Evolutionary conservation across 2,329 filamentous ascomycete genomes (phyloP), one percentile per base, ranked within the genome.

Genomic region (Sphaerulina vaccinii): DNA sequence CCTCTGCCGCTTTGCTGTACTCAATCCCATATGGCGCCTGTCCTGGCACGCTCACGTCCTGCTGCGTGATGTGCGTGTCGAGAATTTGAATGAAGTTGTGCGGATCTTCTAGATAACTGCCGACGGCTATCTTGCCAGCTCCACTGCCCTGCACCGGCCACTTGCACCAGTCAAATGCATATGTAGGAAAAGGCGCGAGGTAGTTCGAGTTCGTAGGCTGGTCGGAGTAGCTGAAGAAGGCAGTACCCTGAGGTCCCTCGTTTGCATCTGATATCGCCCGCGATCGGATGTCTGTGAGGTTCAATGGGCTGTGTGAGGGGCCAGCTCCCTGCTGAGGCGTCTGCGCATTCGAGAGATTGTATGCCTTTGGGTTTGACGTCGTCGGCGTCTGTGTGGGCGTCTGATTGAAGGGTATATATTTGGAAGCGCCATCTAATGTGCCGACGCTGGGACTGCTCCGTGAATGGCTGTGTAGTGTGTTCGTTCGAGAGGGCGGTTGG

Each of bases 31-130:
- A 86, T 61, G 88, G 86, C 36, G 87, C 80, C 5, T 80, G 79
- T 45, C 87, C 88, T 11, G 87, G 85, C 1, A 79, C 77, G 54
- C 86, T 86, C 55, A 84, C 80, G 33, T 79, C 74, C 52, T 91
- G 85, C 15, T 83, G 85, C 5, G 80, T 76, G 61, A 92, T 81
- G 59, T 95, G 87, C 37, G 89, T 90, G 71, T 96, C 91, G 56
- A 97, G 80, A 58, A 99, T 96, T 87, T 97, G 93, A 59, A 97
- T 97, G 77, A 95, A 99, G 70, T 99, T 99, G 74, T 99, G 93
- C 5, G 91, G 92, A 72, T 99, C 93, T 73, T 99, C 93, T 45
- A 97, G 75, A 69, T 97, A 97, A 75, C 93, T 99, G 54, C 92
- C 93, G 33, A 99, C 80, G 10, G 93, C 93, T 62, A 99, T 81